A percentile compares a stretch with the other conserved stretches of the same genome.
Conservation (phyloP, 345 rosid genomes). For the Abelmoschus esculentus region DNA sequence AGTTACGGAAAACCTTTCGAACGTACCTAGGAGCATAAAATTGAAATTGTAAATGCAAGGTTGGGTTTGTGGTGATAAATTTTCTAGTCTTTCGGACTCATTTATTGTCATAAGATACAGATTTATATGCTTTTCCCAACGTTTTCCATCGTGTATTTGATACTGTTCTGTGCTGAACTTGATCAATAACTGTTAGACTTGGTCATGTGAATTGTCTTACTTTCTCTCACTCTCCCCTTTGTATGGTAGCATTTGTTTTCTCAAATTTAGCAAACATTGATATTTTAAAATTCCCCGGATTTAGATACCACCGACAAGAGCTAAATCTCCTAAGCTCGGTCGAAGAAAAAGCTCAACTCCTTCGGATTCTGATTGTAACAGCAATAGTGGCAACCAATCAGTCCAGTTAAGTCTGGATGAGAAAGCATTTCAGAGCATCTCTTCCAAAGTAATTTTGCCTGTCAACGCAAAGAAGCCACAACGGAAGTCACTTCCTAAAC, state of each 20-base stretch:
- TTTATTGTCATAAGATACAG: neutral
- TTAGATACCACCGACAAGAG: slow-evolving; percentile 89
- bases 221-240: neutral
- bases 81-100: neutral
- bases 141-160: neutral
- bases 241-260: neutral
- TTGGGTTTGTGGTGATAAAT: neutral
- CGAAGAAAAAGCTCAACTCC: slow-evolving; percentile 51
- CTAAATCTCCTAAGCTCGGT: slow-evolving; percentile 98
- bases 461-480: slow-evolving; percentile 52
- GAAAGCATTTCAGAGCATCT: slow-evolving; percentile 30
- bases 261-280: neutral
- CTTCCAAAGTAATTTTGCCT: slow-evolving; percentile 43
- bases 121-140: neutral
- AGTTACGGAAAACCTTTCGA: neutral
- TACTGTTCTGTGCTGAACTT: neutral
- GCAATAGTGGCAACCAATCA: slow-evolving; percentile 21
- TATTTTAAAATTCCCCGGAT: slow-evolving; percentile 11
- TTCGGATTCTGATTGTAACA: slow-evolving; percentile 45
- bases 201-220: too few species aligned
- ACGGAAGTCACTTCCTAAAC: slow-evolving; percentile 78
- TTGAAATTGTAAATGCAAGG: neutral
- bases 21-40: neutral
- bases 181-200: neutral
- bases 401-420: slow-evolving; percentile 74